Percentiles rank a stretch among this genome's conserved stretches.
These are phyloP conservation scores for Xylariaceae sp. DNA, from an alignment of 2,329 filamentous ascomycete species.

Conservation along the genomic window DNA sequence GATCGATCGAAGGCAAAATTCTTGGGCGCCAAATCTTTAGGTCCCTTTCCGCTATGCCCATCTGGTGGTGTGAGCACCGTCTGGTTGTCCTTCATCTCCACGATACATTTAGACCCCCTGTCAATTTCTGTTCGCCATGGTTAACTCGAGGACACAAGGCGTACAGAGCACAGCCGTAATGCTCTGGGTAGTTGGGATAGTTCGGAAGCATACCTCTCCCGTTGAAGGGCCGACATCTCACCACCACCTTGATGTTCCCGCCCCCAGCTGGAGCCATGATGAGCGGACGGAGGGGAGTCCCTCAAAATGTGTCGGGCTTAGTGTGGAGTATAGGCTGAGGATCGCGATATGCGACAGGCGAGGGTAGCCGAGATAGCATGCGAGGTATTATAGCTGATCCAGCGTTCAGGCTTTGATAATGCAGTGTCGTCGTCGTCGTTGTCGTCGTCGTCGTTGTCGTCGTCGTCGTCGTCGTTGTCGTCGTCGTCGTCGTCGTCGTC, in stretches of 20 bases:
- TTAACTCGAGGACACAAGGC: slow-evolving; percentile 3
- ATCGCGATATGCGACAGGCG: slow-evolving; percentile 23
- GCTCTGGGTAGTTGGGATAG: neutral
- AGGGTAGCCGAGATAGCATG: slow-evolving; percentile 14
- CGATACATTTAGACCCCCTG: slow-evolving; percentile 89
- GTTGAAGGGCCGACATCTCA: slow-evolving; percentile 94
- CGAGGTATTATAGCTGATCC: slow-evolving; percentile 4
- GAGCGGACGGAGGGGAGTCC: slow-evolving; percentile 20
- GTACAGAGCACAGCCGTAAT: neutral
- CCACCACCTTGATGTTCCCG: slow-evolving; percentile 99
- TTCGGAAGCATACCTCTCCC: slow-evolving; percentile 64
- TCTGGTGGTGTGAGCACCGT: slow-evolving; percentile 77
- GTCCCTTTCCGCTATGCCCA: slow-evolving; percentile 59
- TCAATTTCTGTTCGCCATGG: slow-evolving; percentile 65
- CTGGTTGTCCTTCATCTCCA: slow-evolving; percentile 92
- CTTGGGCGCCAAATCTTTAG: slow-evolving; percentile 70
- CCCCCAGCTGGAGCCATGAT: slow-evolving; percentile 66
- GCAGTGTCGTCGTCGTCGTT: neutral
- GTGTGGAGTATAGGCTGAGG: slow-evolving; percentile 13
- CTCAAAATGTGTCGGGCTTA: slow-evolving; percentile 20
- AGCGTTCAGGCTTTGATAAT: neutral
- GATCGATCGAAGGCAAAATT: slow-evolving; percentile 94
- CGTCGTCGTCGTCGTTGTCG: slow-evolving; percentile 2
- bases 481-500: slow-evolving; percentile 1
- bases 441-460: neutral